These are phyloP conservation scores for Chaetomidium leptoderma DNA, from an alignment of 495 filamentous ascomycete genomes.

Conservation along the genomic window DNA sequence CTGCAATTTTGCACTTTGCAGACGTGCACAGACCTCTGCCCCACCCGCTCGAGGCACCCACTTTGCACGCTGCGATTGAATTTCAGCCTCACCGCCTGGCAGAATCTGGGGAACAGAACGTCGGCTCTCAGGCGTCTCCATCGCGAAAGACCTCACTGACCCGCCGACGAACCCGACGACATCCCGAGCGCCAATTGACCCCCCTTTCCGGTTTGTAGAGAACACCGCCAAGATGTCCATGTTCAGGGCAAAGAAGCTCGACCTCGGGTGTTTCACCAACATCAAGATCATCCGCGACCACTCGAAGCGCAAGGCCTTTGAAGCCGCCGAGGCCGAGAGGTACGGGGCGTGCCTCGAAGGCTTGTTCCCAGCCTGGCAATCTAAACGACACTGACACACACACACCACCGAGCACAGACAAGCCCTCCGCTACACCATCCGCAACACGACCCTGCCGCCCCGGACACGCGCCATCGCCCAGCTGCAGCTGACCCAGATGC, in stretches of 20 bases:
- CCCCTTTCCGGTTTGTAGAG: neutral
- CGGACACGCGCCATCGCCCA: slow-evolving; percentile 84
- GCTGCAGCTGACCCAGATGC: slow-evolving; percentile 89
- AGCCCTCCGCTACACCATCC: slow-evolving; percentile 91
- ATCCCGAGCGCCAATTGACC: neutral
- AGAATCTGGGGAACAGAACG: slow-evolving; percentile 1
- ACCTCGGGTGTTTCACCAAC: slow-evolving; percentile 82
- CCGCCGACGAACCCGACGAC: neutral
- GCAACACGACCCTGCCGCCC: slow-evolving; percentile 79
- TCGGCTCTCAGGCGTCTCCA: neutral
- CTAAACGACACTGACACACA: slow-evolving; percentile 1
- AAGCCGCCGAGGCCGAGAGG: slow-evolving; percentile 79
- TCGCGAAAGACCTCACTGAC: slow-evolving; percentile 1
- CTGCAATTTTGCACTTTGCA: slow-evolving; percentile 20
- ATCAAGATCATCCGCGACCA: slow-evolving; percentile 82
- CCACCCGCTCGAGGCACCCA: too few species aligned
- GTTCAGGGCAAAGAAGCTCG: slow-evolving; percentile 81
- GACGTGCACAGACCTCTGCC: neutral
- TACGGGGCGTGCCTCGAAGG: slow-evolving; percentile 33
- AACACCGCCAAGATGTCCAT: slow-evolving; percentile 59
- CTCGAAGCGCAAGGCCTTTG: slow-evolving; percentile 90
- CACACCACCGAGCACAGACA: slow-evolving; percentile 68
- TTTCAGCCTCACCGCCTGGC: slow-evolving; percentile 20
- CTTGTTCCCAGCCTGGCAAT: neutral
- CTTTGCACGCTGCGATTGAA: too few species aligned